Conservation (phyloP, 495 filamentous ascomycete genomes). For the Patellaria atrata region DNA sequence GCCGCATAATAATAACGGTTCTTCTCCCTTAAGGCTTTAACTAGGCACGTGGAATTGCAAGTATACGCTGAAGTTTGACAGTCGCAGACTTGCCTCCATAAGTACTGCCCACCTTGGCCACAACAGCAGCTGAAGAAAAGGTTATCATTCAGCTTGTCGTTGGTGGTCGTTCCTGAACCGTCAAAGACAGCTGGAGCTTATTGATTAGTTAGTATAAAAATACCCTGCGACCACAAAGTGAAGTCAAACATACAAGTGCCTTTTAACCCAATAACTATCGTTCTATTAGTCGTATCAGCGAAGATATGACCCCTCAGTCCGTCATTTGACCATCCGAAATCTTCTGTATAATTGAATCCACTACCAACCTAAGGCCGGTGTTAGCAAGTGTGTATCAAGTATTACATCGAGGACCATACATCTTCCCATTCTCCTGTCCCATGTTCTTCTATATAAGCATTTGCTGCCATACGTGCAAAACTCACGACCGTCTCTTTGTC, state of each 20-base stretch:
- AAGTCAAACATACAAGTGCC: slow-evolving; percentile 41
- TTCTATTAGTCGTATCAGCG: slow-evolving; percentile 68
- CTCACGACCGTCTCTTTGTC: slow-evolving; percentile 74
- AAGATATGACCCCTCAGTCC: slow-evolving; percentile 89
- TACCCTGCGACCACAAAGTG: not conserved
- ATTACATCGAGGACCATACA: slow-evolving; percentile 15
- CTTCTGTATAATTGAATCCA: slow-evolving; percentile 63
- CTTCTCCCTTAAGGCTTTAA: slow-evolving; percentile 56
- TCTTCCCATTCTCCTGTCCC: slow-evolving; percentile 69
- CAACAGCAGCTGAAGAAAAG: slow-evolving; percentile 97
- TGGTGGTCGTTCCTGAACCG: slow-evolving; percentile 85
- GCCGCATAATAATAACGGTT: slow-evolving; percentile 83
- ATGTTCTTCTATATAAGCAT: slow-evolving; percentile 70
- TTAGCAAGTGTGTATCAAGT: not conserved
- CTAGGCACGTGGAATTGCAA: slow-evolving; percentile 82
- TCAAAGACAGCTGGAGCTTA: slow-evolving; percentile 81
- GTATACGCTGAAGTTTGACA: slow-evolving; percentile 72
- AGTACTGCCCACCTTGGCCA: slow-evolving; percentile 70
- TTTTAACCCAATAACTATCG: slow-evolving; percentile 83
- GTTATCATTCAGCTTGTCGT: slow-evolving; percentile 96
- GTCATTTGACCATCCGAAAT: slow-evolving; percentile 85
- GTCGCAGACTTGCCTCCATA: slow-evolving; percentile 83
- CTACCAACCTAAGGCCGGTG: slow-evolving; percentile 42
- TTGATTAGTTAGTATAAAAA: not conserved
- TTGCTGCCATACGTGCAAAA: slow-evolving; percentile 71